phyloP scores from a whole-genome alignment of 2,329 filamentous ascomycete species.

The Lecanicillium sp. region DNA sequence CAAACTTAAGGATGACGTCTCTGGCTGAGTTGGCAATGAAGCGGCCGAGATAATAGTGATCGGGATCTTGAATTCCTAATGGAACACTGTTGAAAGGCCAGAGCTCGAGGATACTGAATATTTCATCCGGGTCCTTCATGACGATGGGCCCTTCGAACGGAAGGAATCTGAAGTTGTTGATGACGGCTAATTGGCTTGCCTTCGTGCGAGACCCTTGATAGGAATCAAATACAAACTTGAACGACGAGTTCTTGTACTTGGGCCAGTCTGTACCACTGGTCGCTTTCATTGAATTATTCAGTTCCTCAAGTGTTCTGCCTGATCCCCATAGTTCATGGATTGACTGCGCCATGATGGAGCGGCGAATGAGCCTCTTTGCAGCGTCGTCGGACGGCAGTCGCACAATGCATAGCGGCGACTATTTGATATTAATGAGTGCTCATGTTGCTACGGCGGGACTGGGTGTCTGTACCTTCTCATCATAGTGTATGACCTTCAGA shows the following conservation, averaged over 20 bases:
- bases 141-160: conserved; percentile 71
- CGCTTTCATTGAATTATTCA: conserved; percentile 60
- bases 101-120: conserved; percentile 79
- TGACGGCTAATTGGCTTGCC: conserved; percentile 62
- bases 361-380: conserved; percentile 61
- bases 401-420: conserved; percentile 86
- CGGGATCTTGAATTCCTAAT: conserved; percentile 46
- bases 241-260: conserved; percentile 58
- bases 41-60: conserved; percentile 63
- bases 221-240: conserved; percentile 80
- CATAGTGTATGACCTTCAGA: conserved; percentile 70
- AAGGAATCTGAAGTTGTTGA: conserved; percentile 76
- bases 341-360: conserved; percentile 74
- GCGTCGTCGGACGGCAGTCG: conserved; percentile 58
- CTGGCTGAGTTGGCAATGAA: conserved; percentile 62
- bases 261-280: conserved; percentile 58
- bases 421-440: conserved; percentile 19
- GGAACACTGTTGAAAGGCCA: conserved; percentile 55
- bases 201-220: conserved; percentile 67
- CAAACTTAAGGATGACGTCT: conserved; percentile 64
- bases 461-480: conserved; percentile 57
- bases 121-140: conserved; percentile 66
- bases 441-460: background rate
- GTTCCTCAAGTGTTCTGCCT: conserved; percentile 57
- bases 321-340: conserved; percentile 88